Conservation (phyloP, 2,329 filamentous ascomycete genomes). For the Rhynchosporium secalis region DNA sequence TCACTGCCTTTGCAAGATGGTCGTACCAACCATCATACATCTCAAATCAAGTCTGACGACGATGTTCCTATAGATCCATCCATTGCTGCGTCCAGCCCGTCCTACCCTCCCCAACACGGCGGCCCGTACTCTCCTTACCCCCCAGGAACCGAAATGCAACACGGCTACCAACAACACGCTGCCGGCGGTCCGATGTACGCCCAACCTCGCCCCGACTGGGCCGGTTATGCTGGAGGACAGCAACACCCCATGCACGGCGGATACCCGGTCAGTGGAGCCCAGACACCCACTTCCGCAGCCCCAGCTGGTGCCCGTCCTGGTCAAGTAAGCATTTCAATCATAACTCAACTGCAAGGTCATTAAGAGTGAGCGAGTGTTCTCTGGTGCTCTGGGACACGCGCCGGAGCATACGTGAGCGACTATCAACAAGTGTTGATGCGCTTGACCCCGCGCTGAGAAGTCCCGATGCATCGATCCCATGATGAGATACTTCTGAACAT, state of each 20-base stretch:
- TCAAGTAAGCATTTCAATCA: conserved; percentile 53
- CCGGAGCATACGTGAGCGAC: neutral
- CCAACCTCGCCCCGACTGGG: conserved; percentile 75
- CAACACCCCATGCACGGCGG: conserved; percentile 38
- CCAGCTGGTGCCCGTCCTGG: conserved; percentile 54
- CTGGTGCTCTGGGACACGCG: neutral
- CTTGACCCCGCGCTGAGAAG: conserved; percentile 20
- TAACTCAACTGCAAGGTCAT: conserved; percentile 6
- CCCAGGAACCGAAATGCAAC: conserved; percentile 81
- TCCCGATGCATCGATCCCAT: conserved; percentile 11
- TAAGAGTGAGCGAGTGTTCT: conserved; percentile 10
- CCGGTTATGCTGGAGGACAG: conserved; percentile 57
- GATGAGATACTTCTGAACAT: neutral
- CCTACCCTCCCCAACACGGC: conserved; percentile 68
- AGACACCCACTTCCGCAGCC: conserved; percentile 54
- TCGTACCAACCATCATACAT: conserved; percentile 71
- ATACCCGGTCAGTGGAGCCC: conserved; percentile 39
- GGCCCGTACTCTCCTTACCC: conserved; percentile 85
- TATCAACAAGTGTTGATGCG: conserved; percentile 4
- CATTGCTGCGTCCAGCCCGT: conserved; percentile 89
- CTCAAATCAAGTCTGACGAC: conserved; percentile 88
- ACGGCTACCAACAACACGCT: conserved; percentile 67
- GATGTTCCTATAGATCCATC: conserved; percentile 99
- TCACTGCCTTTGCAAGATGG: conserved; percentile 85
- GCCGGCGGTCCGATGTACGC: conserved; percentile 59